Conservation (phyloP, 202 grass and related monocot species). For the Panicum hallii region DNA sequence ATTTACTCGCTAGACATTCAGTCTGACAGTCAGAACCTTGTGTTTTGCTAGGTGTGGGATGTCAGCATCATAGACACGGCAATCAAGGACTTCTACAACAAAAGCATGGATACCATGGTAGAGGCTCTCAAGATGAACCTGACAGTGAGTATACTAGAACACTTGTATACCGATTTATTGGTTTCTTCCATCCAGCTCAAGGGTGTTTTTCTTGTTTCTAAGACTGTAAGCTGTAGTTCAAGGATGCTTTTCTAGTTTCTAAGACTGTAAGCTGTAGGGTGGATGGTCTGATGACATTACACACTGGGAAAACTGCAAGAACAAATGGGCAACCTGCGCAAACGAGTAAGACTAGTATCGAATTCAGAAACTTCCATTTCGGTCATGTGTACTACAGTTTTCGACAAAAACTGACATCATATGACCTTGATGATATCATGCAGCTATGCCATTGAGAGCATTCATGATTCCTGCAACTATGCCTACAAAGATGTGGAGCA, state of each 20-base stretch:
- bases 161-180: neutral
- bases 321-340: conserved; percentile 68
- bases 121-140: conserved; percentile 71
- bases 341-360: conserved; percentile 50
- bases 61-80: conserved; percentile 81
- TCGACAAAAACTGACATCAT: neutral
- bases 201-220: conserved; percentile 9
- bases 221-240: neutral
- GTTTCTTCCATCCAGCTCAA: conserved; percentile 1
- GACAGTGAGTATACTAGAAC: conserved; percentile 57
- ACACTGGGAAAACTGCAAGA: conserved; percentile 66
- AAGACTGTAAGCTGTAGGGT: conserved; percentile 46
- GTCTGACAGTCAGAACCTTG: neutral
- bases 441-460: conserved; percentile 86
- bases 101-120: conserved; percentile 69
- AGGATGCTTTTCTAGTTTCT: conserved; percentile 9
- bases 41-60: conserved; percentile 73
- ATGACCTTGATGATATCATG: neutral
- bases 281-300: conserved; percentile 70
- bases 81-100: conserved; percentile 73
- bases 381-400: neutral
- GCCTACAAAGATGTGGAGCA: conserved; percentile 88
- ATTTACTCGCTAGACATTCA: neutral
- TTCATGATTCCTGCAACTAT: conserved; percentile 71
- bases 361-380: conserved; percentile 7